Evolutionary conservation across 2,329 filamentous ascomycete genomes (phyloP), one percentile per base, ranked within the genome.

Genomic region (Aspergillus clavatus): DNA sequence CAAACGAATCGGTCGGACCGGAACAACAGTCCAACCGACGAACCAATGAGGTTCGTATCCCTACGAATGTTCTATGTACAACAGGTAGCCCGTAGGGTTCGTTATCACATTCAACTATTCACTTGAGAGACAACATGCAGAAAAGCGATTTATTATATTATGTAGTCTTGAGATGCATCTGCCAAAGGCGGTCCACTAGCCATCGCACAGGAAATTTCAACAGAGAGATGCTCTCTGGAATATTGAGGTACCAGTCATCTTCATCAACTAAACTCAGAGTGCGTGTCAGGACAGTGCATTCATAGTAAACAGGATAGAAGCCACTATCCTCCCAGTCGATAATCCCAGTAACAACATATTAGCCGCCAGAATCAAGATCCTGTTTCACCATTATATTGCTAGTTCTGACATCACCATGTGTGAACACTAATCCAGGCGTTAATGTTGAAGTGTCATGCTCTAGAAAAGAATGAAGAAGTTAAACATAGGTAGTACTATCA

Each of bases 271-370:
- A 7, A 36, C 51, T 54, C 38, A 58, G 16, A 7, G 27, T 50
- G 7, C 47, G 31, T 21, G 57, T 53, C 18, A 58, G 18, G 4
- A 24, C 39, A 27, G 53, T 63, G 36, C 50, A 61, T 43, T 65
- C 61, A 44, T 61, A 54, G 27, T 60, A 60, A 8, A 46, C 46
- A 2, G 61, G 60, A 46, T 65, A 65, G 35, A 63, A 65, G 4
- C 60, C 60, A 41, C 57, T 55, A 33, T 60, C 40, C 27, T 63
- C 61, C 61, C 60, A 65, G 38, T 65, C 60, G 42, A 66, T 57
- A 29, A 62, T 56, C 7, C 60, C 57, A 35, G 52, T 57, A 8
- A 63, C 47, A 3, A 43, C 21, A 38, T 53, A 60, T 11, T 22
- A 6, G 38, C 42, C 24, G 16, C 38, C 12, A 31, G 3, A 3